Conservation (phyloP, 2,329 filamentous ascomycete genomes). For the Colletotrichum tofieldiae region DNA sequence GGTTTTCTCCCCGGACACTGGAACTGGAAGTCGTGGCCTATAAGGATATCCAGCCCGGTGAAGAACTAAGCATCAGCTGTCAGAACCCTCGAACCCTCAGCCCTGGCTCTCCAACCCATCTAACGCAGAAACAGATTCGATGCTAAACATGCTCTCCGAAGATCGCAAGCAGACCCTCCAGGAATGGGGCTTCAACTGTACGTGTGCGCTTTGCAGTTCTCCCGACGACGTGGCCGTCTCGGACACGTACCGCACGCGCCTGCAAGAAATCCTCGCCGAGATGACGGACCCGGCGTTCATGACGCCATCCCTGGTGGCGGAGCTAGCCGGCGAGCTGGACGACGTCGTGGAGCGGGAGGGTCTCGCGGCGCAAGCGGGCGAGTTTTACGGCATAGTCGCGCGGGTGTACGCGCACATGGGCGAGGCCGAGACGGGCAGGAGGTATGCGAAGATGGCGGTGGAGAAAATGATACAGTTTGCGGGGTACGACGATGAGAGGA, state of each 20-base stretch:
- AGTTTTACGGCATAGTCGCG: constrained; percentile 46
- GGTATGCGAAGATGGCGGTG: constrained; percentile 44
- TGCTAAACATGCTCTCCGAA: constrained; percentile 47
- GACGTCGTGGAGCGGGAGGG: constrained; percentile 45
- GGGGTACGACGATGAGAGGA: constrained; percentile 47
- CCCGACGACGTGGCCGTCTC: constrained; percentile 42
- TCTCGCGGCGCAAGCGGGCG: constrained; percentile 47
- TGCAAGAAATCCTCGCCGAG: constrained; percentile 46
- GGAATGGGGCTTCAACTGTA: constrained; percentile 50
- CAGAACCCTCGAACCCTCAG: constrained; percentile 23
- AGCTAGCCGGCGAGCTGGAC: constrained; percentile 44
- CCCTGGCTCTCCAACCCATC: background rate
- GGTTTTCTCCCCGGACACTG: constrained; percentile 51
- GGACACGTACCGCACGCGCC: constrained; percentile 45
- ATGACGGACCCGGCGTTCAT: constrained; percentile 43
- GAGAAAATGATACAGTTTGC: constrained; percentile 45
- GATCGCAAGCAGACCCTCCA: constrained; percentile 46
- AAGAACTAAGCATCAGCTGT: constrained; percentile 57
- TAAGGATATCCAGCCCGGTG: constrained; percentile 52
- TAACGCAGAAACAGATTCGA: constrained; percentile 45
- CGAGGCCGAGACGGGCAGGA: constrained; percentile 42
- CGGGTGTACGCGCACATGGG: constrained; percentile 45
- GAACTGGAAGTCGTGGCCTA: constrained; percentile 53
- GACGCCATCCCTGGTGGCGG: constrained; percentile 31
- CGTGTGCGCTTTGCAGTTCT: constrained; percentile 47